Conservation (phyloP, 2,329 filamentous ascomycete species). For the Colletotrichum noveboracense region DNA sequence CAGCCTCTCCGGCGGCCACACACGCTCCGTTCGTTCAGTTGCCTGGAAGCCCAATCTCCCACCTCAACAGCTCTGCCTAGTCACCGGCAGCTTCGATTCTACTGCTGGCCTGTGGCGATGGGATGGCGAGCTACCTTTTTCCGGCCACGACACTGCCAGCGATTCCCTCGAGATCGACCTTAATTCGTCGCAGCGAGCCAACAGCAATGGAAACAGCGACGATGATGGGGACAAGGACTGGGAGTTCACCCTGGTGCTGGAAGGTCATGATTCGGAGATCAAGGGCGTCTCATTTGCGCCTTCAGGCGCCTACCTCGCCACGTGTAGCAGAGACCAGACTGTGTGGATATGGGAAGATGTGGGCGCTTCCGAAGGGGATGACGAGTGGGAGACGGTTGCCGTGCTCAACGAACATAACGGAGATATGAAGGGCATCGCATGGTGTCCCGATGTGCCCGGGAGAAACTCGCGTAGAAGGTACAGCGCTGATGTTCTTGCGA, state of each 20-base stretch:
- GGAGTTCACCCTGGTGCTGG: constrained; percentile 89
- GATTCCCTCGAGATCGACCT: constrained; percentile 49
- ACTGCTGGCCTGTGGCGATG: constrained; percentile 85
- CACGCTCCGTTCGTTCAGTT: constrained; percentile 82
- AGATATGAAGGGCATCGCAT: constrained; percentile 92
- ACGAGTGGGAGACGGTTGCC: constrained; percentile 96
- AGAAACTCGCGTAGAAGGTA: constrained; percentile 50
- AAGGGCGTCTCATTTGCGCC: constrained; percentile 79
- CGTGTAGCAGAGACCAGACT: constrained; percentile 89
- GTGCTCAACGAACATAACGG: constrained; percentile 94
- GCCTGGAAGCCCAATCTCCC: constrained; percentile 79
- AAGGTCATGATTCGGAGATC: constrained; percentile 95
- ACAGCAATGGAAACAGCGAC: constrained; percentile 35
- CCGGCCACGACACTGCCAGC: constrained; percentile 14
- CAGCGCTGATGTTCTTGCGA: constrained; percentile 77
- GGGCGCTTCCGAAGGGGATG: constrained; percentile 73
- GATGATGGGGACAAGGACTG: constrained; percentile 79
- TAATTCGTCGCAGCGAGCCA: neutral
- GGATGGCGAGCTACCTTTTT: constrained; percentile 48
- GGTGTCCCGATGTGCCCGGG: constrained; percentile 76
- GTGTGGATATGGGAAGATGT: constrained; percentile 99
- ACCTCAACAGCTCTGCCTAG: constrained; percentile 73
- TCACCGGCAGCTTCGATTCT: constrained; percentile 92
- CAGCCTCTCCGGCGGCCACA: constrained; percentile 84
- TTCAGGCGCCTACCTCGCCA: constrained; percentile 80